Evolutionary conservation across 2,329 filamentous ascomycete genomes (phyloP).

Genomic region (Herpotrichia juniperi): DNA sequence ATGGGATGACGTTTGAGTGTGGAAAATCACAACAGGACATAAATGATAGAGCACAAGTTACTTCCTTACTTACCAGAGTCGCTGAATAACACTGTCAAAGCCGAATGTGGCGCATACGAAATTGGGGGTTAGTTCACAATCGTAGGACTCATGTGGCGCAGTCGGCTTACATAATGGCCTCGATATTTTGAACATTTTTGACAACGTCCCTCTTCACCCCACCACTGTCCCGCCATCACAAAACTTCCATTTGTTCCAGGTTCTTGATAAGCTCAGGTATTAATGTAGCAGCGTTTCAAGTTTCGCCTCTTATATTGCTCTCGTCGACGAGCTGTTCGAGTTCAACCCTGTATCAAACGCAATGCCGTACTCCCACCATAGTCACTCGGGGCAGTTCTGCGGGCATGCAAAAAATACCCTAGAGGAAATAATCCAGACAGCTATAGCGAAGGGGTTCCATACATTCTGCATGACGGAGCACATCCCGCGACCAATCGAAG

Average conservation of each 20-base stretch:
- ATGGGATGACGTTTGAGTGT: too few relatives aligned
- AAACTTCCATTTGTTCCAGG: not conserved
- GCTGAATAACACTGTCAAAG: too few relatives aligned
- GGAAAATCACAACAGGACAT: too few relatives aligned
- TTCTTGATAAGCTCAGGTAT: not conserved
- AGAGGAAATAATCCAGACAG: constrained; percentile 80
- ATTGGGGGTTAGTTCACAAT: not conserved
- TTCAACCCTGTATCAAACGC: not conserved
- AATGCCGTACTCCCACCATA: constrained; percentile 98
- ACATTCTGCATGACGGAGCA: constrained; percentile 92
- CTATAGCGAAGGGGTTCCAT: constrained; percentile 78
- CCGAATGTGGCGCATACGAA: not conserved
- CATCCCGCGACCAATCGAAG: constrained; percentile 80
- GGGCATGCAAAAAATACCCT: constrained; percentile 81
- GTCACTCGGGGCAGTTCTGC: constrained; percentile 97
- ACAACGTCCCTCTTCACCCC: not conserved
- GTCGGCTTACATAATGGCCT: constrained; percentile 3
- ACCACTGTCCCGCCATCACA: not conserved
- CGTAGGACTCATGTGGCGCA: not conserved
- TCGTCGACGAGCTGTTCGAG: not conserved
- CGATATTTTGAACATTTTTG: not conserved
- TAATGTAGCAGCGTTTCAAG: not conserved
- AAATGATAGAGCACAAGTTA: too few relatives aligned
- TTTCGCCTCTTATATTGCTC: not conserved
- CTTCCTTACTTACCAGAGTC: too few relatives aligned